Percentiles rank a stretch among this genome's conserved stretches.
Conservation (phyloP, 768 basidiomycete genomes). For the Macrolepiota albuminosa region DNA sequence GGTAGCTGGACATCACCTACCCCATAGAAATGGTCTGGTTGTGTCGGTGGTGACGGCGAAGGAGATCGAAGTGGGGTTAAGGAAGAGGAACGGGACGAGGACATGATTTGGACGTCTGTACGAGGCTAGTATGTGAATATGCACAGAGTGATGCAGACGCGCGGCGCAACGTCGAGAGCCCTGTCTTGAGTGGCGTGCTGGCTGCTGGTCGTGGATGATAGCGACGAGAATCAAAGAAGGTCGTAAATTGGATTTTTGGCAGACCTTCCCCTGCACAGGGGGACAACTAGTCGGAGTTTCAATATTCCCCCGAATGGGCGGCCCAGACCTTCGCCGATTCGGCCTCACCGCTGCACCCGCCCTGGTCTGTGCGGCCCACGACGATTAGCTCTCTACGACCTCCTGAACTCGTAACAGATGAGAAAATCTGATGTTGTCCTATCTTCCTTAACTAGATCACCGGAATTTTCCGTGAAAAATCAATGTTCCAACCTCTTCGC, state of each 20-base stretch:
- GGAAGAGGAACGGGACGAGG: constrained; percentile 34
- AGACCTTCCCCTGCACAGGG: constrained; percentile 5
- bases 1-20: constrained; percentile 43
- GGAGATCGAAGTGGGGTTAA: constrained; percentile 49
- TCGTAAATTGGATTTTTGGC: constrained; percentile 9
- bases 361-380: constrained; percentile 15
- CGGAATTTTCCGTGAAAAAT: neutral
- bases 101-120: constrained; percentile 21
- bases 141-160: constrained; percentile 2
- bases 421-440: neutral
- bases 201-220: constrained; percentile 4
- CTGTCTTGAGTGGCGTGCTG: neutral
- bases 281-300: constrained; percentile 20
- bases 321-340: constrained; percentile 5
- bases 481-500: neutral
- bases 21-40: constrained; percentile 84
- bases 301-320: constrained; percentile 24
- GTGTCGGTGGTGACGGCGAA: constrained; percentile 49
- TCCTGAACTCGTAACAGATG: neutral
- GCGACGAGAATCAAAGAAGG: constrained; percentile 4
- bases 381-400: neutral
- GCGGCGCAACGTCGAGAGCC: constrained; percentile 1
- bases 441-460: neutral
- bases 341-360: constrained; percentile 6
- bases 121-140: constrained; percentile 1